phyloP scores from a whole-genome alignment of 1,139 yeast species.

The Magnusiomyces paraingens region DNA sequence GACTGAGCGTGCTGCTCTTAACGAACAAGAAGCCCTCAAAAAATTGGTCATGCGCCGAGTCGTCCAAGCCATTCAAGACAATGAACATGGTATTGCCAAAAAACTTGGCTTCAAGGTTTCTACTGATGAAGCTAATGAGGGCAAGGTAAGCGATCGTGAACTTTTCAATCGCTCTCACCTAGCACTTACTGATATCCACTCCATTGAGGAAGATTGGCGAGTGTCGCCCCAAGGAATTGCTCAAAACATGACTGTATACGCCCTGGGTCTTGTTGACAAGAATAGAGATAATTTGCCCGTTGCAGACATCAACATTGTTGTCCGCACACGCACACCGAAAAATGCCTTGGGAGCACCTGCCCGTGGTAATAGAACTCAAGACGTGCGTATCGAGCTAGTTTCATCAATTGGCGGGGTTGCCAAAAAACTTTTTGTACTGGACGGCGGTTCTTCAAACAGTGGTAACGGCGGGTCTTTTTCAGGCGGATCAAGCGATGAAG shows the following conservation, averaged over 20 bases:
- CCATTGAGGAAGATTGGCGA: slow-evolving; percentile 18
- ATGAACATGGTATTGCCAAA: slow-evolving; percentile 24
- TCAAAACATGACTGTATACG: slow-evolving; percentile 17
- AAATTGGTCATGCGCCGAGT: slow-evolving; percentile 22
- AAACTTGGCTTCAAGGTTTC: slow-evolving; percentile 18
- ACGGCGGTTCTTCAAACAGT: no score
- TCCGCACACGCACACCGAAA: slow-evolving; percentile 6
- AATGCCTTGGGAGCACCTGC: no score
- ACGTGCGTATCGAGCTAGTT: slow-evolving; percentile 13
- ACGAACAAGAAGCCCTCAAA: slow-evolving; percentile 15
- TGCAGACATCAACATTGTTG: slow-evolving; percentile 16
- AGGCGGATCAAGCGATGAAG: no score
- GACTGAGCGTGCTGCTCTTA: slow-evolving; percentile 16
- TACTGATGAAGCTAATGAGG: background rate
- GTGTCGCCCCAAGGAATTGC: slow-evolving; percentile 17
- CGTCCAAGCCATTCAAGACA: slow-evolving; percentile 21
- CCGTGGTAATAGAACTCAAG: slow-evolving; percentile 2
- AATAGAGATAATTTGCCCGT: slow-evolving; percentile 10
- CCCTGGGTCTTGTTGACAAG: slow-evolving; percentile 13
- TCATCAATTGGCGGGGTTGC: slow-evolving; percentile 8
- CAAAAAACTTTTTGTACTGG: no score
- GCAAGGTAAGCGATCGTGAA: background rate
- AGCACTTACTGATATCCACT: slow-evolving; percentile 12
- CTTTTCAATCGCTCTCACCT: slow-evolving; percentile 13
- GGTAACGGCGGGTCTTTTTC: no score